Evolutionary conservation across 805 yeast species (phyloP).

Genomic region (Pichia eremophila): DNA sequence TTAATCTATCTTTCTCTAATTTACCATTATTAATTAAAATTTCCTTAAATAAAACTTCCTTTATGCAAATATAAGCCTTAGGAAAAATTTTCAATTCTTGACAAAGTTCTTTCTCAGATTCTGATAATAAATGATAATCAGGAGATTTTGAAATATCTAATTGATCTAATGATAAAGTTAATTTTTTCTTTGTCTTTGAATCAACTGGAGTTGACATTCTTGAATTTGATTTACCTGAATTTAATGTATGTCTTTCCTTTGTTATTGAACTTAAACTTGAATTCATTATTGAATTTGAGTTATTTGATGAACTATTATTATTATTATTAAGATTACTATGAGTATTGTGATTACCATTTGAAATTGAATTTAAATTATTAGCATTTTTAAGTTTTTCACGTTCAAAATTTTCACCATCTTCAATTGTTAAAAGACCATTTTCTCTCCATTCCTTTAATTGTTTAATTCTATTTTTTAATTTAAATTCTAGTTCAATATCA

Average conservation of each 20-base stretch:
- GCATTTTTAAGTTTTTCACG: constrained; percentile 55
- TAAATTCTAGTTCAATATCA: constrained; percentile 69
- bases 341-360: constrained; percentile 9
- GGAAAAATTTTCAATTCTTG: constrained; percentile 78
- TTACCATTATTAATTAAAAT: constrained; percentile 77
- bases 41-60: constrained; percentile 82
- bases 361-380: background rate
- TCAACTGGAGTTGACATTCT: constrained; percentile 23
- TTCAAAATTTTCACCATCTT: constrained; percentile 77
- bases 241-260: constrained; percentile 24
- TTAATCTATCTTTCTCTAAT: constrained; percentile 63
- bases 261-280: background rate
- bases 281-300: constrained; percentile 1
- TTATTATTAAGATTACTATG: background rate
- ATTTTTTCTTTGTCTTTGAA: constrained; percentile 1
- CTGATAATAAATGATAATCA: constrained; percentile 72
- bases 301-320: constrained; percentile 1
- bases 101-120: constrained; percentile 85
- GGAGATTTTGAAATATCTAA: constrained; percentile 68
- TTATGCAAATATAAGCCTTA: constrained; percentile 88
- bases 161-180: constrained; percentile 35
- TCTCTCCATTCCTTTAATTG: constrained; percentile 91
- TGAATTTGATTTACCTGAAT: constrained; percentile 23
- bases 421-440: constrained; percentile 78
- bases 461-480: constrained; percentile 69